Evolutionary conservation across 1,284 basidiomycete species (phyloP).

Genomic region (Tilletia horrida): DNA sequence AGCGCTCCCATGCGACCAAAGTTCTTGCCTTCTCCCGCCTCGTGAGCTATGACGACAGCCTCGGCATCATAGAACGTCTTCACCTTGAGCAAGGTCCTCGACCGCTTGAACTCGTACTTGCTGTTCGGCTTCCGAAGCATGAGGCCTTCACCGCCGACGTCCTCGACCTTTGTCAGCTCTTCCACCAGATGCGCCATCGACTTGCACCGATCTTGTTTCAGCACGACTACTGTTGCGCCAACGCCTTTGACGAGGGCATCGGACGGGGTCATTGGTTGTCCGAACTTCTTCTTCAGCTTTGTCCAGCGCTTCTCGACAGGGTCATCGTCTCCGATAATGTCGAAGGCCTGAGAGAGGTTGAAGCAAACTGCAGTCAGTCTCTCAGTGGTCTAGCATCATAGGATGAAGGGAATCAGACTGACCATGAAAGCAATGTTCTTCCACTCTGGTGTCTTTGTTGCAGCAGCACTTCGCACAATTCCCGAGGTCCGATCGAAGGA

Average conservation of each 20-base stretch:
- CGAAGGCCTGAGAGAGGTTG: constrained; percentile 62
- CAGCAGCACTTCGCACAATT: constrained; percentile 33
- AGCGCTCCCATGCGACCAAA: constrained; percentile 62
- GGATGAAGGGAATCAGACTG: constrained; percentile 17
- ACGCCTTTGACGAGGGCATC: constrained; percentile 26
- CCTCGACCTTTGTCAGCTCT: constrained; percentile 63
- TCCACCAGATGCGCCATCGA: constrained; percentile 62
- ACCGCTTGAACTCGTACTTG: constrained; percentile 62
- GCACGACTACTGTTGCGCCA: constrained; percentile 59
- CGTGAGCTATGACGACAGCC: constrained; percentile 64
- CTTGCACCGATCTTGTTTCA: constrained; percentile 62
- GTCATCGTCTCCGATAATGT: constrained; percentile 59
- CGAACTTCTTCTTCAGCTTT: constrained; percentile 60
- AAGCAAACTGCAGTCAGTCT: background rate
- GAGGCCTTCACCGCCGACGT: constrained; percentile 65
- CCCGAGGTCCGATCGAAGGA: constrained; percentile 38
- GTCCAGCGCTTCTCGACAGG: constrained; percentile 64
- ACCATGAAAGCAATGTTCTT: constrained; percentile 67
- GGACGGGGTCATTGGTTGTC: constrained; percentile 48
- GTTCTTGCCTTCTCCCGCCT: constrained; percentile 63
- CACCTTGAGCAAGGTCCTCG: constrained; percentile 63
- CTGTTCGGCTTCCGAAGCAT: constrained; percentile 65
- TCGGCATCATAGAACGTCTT: constrained; percentile 71
- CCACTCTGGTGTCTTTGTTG: constrained; percentile 60
- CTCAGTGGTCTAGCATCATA: no score